Evolutionary conservation across 192 early-diverging fungal genomes (phyloP).

Genomic region (Backusella tuberculispora): DNA sequence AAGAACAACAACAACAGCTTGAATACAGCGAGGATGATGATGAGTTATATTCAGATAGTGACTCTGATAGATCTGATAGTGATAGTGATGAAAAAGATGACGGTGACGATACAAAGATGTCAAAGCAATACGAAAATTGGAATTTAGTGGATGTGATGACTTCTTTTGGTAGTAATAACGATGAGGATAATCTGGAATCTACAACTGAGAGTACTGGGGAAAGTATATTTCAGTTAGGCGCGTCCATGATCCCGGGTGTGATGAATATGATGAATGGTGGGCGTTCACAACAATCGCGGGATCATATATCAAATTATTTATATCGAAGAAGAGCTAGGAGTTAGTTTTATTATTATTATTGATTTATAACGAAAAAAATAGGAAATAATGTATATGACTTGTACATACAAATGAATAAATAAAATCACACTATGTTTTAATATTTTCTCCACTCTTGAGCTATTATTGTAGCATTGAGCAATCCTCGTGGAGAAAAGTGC

Average conservation of each 20-base stretch:
- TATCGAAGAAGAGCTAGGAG: not conserved
- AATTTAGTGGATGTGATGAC: slow-evolving; percentile 42
- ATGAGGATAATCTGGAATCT: not conserved
- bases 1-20: not conserved
- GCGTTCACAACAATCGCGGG: not conserved
- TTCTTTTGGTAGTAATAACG: slow-evolving; percentile 17
- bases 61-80: too few relatives aligned
- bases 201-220: slow-evolving; percentile 15
- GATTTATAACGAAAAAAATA: too few relatives aligned
- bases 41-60: slow-evolving; percentile 12
- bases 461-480: too few relatives aligned
- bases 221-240: slow-evolving; percentile 32
- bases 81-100: slow-evolving; percentile 4
- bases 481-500: too few relatives aligned
- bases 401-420: too few relatives aligned
- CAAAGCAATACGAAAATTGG: slow-evolving; percentile 32
- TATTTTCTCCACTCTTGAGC: too few relatives aligned
- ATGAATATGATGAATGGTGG: slow-evolving; percentile 27
- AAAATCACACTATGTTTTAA: too few relatives aligned
- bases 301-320: not conserved
- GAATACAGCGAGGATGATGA: slow-evolving; percentile 2
- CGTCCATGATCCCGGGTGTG: slow-evolving; percentile 33
- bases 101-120: not conserved
- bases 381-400: too few relatives aligned
- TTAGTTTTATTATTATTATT: too few relatives aligned